Evolutionary conservation across 31 red algal species (phyloP).

Genomic region (Odonthalia washingtoniensis): DNA sequence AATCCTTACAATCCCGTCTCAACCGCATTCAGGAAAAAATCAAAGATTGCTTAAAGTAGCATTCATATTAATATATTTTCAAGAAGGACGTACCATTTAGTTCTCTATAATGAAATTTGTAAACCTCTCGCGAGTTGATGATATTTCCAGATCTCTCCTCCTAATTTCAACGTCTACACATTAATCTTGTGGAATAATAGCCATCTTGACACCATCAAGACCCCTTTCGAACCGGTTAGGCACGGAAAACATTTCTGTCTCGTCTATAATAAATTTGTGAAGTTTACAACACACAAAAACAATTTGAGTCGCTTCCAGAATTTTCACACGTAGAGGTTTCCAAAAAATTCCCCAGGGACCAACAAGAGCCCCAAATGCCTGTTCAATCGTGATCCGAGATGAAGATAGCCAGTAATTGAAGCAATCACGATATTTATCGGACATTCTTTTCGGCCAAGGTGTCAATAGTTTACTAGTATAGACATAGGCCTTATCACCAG

Average conservation of each 20-base stretch:
- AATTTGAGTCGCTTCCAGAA: background rate
- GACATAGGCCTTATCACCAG: slow-evolving; percentile 47
- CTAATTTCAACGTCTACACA: background rate
- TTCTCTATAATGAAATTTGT: no score
- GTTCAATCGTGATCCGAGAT: no score
- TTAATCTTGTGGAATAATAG: background rate
- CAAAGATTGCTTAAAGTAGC: background rate
- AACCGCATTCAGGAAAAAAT: background rate
- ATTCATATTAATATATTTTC: background rate
- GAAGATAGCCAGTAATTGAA: background rate
- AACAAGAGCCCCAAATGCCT: slow-evolving; percentile 34
- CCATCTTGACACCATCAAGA: background rate
- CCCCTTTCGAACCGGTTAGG: background rate
- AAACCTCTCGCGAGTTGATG: background rate
- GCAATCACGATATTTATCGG: background rate
- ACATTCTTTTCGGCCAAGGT: background rate
- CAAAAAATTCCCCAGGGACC: slow-evolving; percentile 30
- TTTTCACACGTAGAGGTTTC: background rate
- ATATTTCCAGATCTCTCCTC: background rate
- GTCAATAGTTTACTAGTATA: slow-evolving; percentile 40
- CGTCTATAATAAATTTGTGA: slow-evolving; percentile 19
- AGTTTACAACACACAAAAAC: no score
- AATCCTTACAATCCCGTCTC: background rate
- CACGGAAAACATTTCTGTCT: background rate
- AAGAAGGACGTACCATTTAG: background rate